A percentile compares a stretch with the other conserved stretches of the same genome.
phyloP scores from a whole-genome alignment of 129 eudicot species.

The Dittrichia graveolens region DNA sequence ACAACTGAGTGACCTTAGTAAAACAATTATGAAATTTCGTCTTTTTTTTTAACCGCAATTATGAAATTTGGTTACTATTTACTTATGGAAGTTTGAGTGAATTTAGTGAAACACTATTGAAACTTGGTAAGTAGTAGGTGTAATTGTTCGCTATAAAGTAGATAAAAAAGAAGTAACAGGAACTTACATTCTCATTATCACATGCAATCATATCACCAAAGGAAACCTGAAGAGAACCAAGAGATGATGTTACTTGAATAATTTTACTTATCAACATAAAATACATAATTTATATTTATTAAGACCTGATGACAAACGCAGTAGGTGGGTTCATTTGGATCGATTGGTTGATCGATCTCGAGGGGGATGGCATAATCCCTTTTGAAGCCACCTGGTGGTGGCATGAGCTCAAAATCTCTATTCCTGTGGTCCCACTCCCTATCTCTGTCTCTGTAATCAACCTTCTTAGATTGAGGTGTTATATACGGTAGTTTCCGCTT shows the following conservation, averaged over 20 bases:
- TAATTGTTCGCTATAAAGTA: too few relatives aligned
- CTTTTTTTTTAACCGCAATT: too few relatives aligned
- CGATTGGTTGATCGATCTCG: slow-evolving; percentile 94
- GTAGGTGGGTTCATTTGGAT: slow-evolving; percentile 95
- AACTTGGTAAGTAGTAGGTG: too few relatives aligned
- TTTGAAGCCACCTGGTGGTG: slow-evolving; percentile 94
- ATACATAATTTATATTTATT: neutral
- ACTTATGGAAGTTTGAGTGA: too few relatives aligned
- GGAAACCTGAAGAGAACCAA: slow-evolving; percentile 61
- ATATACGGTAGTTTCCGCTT: slow-evolving; percentile 57
- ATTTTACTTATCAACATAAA: neutral
- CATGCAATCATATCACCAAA: slow-evolving; percentile 99
- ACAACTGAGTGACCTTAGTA: too few relatives aligned
- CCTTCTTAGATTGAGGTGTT: slow-evolving; percentile 73
- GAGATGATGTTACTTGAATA: slow-evolving; percentile 12
- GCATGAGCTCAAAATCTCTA: slow-evolving; percentile 92
- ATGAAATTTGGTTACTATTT: too few relatives aligned
- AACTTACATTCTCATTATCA: slow-evolving; percentile 86
- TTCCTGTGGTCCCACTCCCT: slow-evolving; percentile 93
- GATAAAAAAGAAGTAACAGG: neutral
- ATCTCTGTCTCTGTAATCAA: slow-evolving; percentile 66
- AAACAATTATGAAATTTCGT: too few relatives aligned
- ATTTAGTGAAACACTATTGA: too few relatives aligned
- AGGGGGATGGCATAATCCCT: slow-evolving; percentile 71
- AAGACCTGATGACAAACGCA: slow-evolving; percentile 97